Evolutionary conservation across 1,139 yeast genomes (phyloP).

Genomic region (Chernovozyma aurita): DNA sequence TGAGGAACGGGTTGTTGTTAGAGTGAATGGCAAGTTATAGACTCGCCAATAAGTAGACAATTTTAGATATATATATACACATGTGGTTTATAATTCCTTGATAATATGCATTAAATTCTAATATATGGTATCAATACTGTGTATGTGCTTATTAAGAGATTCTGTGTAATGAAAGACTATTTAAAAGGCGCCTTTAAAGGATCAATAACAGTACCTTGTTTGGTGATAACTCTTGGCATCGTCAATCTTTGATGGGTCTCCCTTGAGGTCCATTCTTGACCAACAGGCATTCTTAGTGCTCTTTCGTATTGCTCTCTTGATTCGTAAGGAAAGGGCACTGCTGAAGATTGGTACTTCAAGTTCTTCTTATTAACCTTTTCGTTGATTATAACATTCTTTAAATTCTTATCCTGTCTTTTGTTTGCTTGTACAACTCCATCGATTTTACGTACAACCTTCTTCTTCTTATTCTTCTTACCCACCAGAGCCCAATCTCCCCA

Average conservation of each 20-base stretch:
- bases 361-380: slow-evolving; percentile 83
- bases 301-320: slow-evolving; percentile 92
- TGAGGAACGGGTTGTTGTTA: slow-evolving; percentile 66
- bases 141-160: too few relatives aligned
- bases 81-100: slow-evolving; percentile 1
- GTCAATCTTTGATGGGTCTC: slow-evolving; percentile 83
- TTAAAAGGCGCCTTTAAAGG: slow-evolving; percentile 76
- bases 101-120: neutral
- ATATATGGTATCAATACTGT: neutral
- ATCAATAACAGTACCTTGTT: slow-evolving; percentile 86
- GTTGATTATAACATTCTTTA: slow-evolving; percentile 81
- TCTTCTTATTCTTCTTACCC: slow-evolving; percentile 47
- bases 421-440: slow-evolving; percentile 70
- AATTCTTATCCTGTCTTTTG: slow-evolving; percentile 71
- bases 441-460: slow-evolving; percentile 60
- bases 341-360: slow-evolving; percentile 75
- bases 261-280: slow-evolving; percentile 93
- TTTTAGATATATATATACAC: slow-evolving; percentile 1
- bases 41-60: neutral
- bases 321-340: slow-evolving; percentile 93
- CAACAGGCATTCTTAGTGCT: slow-evolving; percentile 91
- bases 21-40: too few relatives aligned
- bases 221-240: slow-evolving; percentile 82
- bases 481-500: slow-evolving; percentile 88
- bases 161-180: too few relatives aligned